Conservation (phyloP, 352 stramenopile genomes). For the Phytophthora rubi region DNA sequence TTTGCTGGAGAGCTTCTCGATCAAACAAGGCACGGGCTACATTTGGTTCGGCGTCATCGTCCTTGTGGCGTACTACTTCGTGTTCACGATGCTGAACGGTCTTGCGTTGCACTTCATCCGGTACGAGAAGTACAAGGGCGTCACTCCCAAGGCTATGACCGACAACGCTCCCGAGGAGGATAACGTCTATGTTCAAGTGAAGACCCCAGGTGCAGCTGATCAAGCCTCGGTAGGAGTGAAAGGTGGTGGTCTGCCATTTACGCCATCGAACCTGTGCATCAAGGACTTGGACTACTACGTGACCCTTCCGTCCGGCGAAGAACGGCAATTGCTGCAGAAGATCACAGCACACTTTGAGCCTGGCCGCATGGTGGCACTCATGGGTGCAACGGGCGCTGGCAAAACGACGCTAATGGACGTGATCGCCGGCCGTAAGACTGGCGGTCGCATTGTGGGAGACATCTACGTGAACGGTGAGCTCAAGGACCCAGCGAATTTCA, state of each 20-base stretch:
- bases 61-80: constrained; percentile 49
- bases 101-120: constrained; percentile 54
- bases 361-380: constrained; percentile 72
- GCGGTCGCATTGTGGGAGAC: constrained; percentile 74
- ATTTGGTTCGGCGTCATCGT: constrained; percentile 51
- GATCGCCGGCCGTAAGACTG: constrained; percentile 63
- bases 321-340: constrained; percentile 50
- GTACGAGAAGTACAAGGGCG: constrained; percentile 52
- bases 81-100: constrained; percentile 55
- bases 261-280: constrained; percentile 53
- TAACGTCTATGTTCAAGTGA: constrained; percentile 44
- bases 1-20: constrained; percentile 47
- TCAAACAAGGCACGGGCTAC: constrained; percentile 45
- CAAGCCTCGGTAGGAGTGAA: constrained; percentile 11
- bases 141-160: constrained; percentile 43
- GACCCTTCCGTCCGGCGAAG: constrained; percentile 59
- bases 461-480: constrained; percentile 90
- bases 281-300: constrained; percentile 66
- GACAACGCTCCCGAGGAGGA: constrained; percentile 37
- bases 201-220: constrained; percentile 25
- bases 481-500: constrained; percentile 85
- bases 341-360: constrained; percentile 66
- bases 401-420: constrained; percentile 75
- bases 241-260: constrained; percentile 46
- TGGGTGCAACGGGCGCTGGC: constrained; percentile 70